Percentiles rank a stretch among this genome's conserved stretches.
These are phyloP conservation scores for Sergeia podlipaevii DNA, from an alignment of 208 protist genomes.

Conservation along the genomic window DNA sequence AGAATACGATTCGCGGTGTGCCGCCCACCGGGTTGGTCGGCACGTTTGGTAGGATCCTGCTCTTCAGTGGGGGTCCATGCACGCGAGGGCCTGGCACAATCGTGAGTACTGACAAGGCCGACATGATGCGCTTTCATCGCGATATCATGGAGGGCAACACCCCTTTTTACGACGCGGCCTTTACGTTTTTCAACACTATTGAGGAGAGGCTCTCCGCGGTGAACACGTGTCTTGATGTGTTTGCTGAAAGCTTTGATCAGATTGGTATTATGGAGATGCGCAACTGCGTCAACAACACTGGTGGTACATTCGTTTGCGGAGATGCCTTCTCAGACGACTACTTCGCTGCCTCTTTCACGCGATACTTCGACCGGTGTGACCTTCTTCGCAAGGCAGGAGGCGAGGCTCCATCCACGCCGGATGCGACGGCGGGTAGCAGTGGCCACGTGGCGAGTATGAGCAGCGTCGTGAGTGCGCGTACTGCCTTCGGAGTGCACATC, in stretches of 20 bases:
- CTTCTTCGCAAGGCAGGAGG: slow-evolving; percentile 10
- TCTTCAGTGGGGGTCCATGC: slow-evolving; percentile 95
- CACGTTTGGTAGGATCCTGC: slow-evolving; percentile 76
- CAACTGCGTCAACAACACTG: slow-evolving; percentile 84
- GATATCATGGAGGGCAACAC: slow-evolving; percentile 93
- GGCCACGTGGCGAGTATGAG: background rate
- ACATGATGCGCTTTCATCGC: slow-evolving; percentile 96
- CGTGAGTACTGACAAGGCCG: slow-evolving; percentile 86
- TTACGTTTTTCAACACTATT: slow-evolving; percentile 91
- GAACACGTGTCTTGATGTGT: slow-evolving; percentile 95
- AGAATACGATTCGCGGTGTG: background rate
- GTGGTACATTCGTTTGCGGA: slow-evolving; percentile 93
- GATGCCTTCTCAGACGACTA: slow-evolving; percentile 92
- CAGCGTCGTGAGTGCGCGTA: slow-evolving; percentile 7
- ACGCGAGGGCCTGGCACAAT: slow-evolving; percentile 93
- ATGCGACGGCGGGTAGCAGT: background rate
- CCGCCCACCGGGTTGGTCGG: slow-evolving; percentile 6
- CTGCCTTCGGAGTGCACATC: slow-evolving; percentile 64
- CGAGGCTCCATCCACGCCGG: background rate
- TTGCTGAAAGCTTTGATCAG: slow-evolving; percentile 97
- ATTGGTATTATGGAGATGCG: slow-evolving; percentile 96
- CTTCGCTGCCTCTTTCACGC: slow-evolving; percentile 75
- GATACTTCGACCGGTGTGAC: slow-evolving; percentile 75
- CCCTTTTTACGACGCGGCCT: slow-evolving; percentile 64
- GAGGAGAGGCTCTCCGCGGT: slow-evolving; percentile 77